Conservation (phyloP, 495 filamentous ascomycete genomes). For the Cercophora sp. region DNA sequence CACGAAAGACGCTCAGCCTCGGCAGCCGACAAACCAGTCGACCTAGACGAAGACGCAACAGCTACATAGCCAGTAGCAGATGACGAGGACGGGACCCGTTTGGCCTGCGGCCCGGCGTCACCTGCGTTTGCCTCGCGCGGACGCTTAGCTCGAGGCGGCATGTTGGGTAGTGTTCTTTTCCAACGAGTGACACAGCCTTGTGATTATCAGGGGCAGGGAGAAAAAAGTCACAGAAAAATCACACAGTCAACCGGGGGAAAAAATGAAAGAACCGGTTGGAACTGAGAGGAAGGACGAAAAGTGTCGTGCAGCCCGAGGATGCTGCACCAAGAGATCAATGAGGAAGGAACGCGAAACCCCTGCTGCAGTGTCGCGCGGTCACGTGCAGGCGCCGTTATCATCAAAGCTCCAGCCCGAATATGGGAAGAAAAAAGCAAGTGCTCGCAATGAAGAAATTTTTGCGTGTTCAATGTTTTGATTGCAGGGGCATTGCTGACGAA, state of each 20-base stretch:
- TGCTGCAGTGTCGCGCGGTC: slow-evolving; percentile 5
- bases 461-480: background rate
- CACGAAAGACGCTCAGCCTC: background rate
- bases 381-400: background rate
- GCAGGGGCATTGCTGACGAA: too few relatives aligned
- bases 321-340: background rate
- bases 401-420: background rate
- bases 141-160: too few relatives aligned
- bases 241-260: too few relatives aligned
- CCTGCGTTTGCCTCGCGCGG: too few relatives aligned
- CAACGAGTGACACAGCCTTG: too few relatives aligned
- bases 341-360: background rate
- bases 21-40: background rate
- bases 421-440: background rate
- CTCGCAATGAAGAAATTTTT: background rate
- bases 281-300: too few relatives aligned
- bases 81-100: too few relatives aligned
- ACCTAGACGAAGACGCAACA: background rate
- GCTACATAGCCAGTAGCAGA: background rate
- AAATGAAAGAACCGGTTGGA: background rate
- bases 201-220: too few relatives aligned
- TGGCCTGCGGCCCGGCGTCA: background rate
- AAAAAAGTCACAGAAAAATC: too few relatives aligned
- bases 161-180: too few relatives aligned
- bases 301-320: background rate